Evolutionary conservation across 2,329 filamentous ascomycete species (phyloP).

Genomic region (Endocalyx cinctus): DNA sequence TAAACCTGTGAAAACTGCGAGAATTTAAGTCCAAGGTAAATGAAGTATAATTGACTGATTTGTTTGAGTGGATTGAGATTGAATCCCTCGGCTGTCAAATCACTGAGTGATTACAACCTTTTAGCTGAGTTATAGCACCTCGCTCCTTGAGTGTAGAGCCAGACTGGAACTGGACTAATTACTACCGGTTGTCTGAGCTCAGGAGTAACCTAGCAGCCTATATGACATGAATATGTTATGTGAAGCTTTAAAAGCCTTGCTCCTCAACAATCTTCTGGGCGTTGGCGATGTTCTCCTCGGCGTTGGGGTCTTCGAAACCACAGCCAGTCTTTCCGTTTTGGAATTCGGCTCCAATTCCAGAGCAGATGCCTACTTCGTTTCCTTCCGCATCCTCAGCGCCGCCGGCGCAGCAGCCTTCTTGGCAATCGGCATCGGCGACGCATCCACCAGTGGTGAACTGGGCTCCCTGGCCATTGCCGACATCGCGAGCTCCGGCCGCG

Average conservation of each 20-base stretch:
- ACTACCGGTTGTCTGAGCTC: no score
- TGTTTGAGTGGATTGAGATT: no score
- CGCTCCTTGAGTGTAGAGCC: no score
- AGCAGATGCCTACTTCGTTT: conserved; percentile 29
- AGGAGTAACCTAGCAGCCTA: no score
- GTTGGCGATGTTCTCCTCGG: conserved; percentile 21
- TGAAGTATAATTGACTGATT: no score
- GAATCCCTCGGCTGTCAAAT: no score
- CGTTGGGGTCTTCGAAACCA: conserved; percentile 31
- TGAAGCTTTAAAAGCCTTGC: conserved; percentile 32
- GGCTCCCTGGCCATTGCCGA: conserved; percentile 26
- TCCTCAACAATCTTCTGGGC: conserved; percentile 27
- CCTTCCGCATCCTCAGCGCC: conserved; percentile 20
- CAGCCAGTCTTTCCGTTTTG: conserved; percentile 34
- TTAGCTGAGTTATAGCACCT: no score
- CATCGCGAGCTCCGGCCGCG: conserved; percentile 28
- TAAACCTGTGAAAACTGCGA: no score
- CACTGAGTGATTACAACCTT: no score
- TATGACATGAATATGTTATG: no score
- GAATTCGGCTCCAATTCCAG: conserved; percentile 28
- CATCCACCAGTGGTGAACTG: conserved; percentile 36
- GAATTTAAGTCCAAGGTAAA: no score
- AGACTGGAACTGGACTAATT: no score
- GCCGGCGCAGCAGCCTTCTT: conserved; percentile 27
- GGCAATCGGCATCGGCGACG: conserved; percentile 28